Percentiles rank a stretch among this genome's conserved stretches.
Evolutionary conservation across 2,329 filamentous ascomycete genomes (phyloP).

Genomic region (Aspergillus ibericus): DNA sequence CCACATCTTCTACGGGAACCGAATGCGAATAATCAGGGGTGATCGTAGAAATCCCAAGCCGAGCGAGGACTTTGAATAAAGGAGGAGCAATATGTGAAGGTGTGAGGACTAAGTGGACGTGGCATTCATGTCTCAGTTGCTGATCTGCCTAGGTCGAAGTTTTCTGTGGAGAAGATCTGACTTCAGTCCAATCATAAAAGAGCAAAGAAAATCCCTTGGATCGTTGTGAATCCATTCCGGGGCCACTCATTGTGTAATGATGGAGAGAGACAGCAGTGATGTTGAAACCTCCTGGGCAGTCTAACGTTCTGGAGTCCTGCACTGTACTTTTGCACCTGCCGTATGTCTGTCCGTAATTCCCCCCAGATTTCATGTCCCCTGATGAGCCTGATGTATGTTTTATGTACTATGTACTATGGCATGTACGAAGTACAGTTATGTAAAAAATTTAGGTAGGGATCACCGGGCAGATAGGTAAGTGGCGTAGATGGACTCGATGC

Average conservation of each 20-base stretch:
- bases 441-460: background rate
- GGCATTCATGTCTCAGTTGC: background rate
- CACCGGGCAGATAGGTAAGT: slow-evolving; percentile 1
- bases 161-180: slow-evolving; percentile 8
- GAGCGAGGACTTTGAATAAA: background rate
- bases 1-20: background rate
- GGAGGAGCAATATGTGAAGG: background rate
- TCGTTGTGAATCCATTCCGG: slow-evolving; percentile 1
- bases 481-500: background rate
- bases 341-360: background rate
- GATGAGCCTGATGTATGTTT: background rate
- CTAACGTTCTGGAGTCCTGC: background rate
- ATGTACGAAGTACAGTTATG: background rate
- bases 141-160: background rate
- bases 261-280: background rate
- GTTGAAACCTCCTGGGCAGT: background rate
- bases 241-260: background rate
- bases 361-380: background rate
- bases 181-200: slow-evolving; percentile 1
- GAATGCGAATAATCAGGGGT: background rate
- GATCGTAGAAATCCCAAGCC: background rate
- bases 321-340: slow-evolving; percentile 11
- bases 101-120: background rate
- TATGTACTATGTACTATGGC: background rate
- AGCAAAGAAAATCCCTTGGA: slow-evolving; percentile 3